A percentile compares a stretch with the other conserved stretches of the same genome.
Conservation (phyloP, 106 monocot species). For the Allium cepa region DNA sequence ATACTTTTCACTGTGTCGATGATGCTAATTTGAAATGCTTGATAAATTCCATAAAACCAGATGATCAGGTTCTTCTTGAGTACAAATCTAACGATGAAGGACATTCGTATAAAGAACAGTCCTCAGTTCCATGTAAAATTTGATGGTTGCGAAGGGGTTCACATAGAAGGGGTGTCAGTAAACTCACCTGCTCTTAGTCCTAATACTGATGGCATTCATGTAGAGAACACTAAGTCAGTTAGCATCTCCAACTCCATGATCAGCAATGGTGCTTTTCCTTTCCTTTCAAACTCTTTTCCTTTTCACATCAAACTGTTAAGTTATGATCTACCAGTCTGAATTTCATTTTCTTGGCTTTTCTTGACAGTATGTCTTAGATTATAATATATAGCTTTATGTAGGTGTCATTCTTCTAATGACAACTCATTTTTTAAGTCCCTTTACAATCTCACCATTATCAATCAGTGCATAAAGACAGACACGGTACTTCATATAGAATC, state of each 20-base stretch:
- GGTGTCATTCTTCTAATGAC: constrained; percentile 1
- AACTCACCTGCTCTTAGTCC: constrained; percentile 81
- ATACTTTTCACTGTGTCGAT: no score
- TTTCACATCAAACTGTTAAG: no score
- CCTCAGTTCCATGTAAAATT: constrained; percentile 92
- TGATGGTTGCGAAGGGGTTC: constrained; percentile 71
- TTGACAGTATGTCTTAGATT: no score
- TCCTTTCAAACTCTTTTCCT: no score
- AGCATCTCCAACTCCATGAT: constrained; percentile 74
- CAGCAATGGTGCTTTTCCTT: constrained; percentile 51
- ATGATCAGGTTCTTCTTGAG: constrained; percentile 92
- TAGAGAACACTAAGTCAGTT: constrained; percentile 87
- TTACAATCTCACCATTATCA: no score
- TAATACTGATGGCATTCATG: constrained; percentile 93
- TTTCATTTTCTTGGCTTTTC: no score
- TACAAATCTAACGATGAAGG: constrained; percentile 50
- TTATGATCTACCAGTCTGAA: no score
- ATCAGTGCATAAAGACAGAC: no score
- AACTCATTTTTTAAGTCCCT: no score
- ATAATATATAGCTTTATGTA: not conserved
- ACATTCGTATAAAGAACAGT: constrained; percentile 81
- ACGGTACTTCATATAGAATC: no score
- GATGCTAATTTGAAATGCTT: no score
- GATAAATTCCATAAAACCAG: constrained; percentile 25
- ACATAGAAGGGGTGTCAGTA: constrained; percentile 69